Evolutionary conservation across 345 rosid species (phyloP), one percentile per base, ranked within the genome.

Genomic region (Anastatica hierochuntica): DNA sequence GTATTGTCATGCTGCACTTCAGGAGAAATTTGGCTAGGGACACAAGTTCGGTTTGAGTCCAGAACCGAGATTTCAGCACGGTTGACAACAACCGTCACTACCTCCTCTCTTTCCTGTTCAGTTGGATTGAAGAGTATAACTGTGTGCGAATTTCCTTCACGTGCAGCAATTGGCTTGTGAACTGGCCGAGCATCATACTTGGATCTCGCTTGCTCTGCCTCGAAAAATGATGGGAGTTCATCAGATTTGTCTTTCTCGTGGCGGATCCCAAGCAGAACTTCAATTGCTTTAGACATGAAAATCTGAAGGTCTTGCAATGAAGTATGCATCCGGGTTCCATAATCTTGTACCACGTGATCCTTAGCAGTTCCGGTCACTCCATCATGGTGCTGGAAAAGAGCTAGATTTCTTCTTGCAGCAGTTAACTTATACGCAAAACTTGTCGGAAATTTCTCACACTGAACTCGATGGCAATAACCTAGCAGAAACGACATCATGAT

Each of bases 371-470:
- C 99, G 1, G 99, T 88, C 40, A 92, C 89, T 43, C 99, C 99
- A 64, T 92, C 99, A 59, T 92, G 98, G 72, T 92, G 99, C 77
- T 92, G 99, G 76, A 92, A 92, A 47, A 92, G 95, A 70, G 99
- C 97, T 59, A 92, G 76, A 59, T 85, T 92, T 71, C 99, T 79
- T 80, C 97, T 78, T 1, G 99, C 97, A 64, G 97, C 97, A 12
- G 88, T 82, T 74, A 88, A 66, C 80, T 92, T 92, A 66, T 78
- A 77, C 4, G 87, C 71, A 62, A 80, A 85, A 20, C 86, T 77
- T 14, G 74, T 66, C 2, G 94, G 95, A 53, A 81, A 73, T 58
- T 81, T 92, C 68, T 83, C 98, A 58, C 98, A 88, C 44, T 81
- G 95, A 49, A 77, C 37, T 64, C 88, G 68, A 68, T 88, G 94